Percentiles rank a stretch among this genome's conserved stretches.
phyloP scores from a whole-genome alignment of 116 monocot genomes.

The Posidonia oceanica region DNA sequence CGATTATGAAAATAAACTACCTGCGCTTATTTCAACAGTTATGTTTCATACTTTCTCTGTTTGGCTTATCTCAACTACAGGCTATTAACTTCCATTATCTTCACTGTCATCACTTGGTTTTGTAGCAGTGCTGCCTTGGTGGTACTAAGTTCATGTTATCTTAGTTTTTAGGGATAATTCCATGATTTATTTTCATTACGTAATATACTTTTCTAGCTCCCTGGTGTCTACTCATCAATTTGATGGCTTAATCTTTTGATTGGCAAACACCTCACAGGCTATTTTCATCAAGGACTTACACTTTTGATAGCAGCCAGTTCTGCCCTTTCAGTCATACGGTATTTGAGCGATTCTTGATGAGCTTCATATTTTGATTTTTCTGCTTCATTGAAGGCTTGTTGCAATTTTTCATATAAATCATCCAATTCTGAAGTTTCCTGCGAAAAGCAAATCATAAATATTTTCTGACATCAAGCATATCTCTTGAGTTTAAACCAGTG shows the following conservation, averaged over 20 bases:
- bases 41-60: no score
- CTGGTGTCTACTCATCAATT: not conserved
- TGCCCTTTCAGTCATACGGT: constrained; percentile 2
- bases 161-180: not conserved
- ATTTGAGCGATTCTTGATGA: not conserved
- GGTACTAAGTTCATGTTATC: not conserved
- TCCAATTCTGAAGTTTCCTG: constrained; percentile 3
- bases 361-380: constrained; percentile 5
- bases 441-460: not conserved
- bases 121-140: not conserved
- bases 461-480: not conserved
- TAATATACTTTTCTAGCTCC: not conserved
- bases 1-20: not conserved
- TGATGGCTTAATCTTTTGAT: not conserved
- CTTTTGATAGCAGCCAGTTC: not conserved
- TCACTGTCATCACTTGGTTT: not conserved
- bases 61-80: not conserved
- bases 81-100: not conserved
- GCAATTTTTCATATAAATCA: constrained; percentile 6
- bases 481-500: no score
- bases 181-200: not conserved
- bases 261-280: not conserved
- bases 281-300: not conserved
- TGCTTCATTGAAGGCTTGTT: constrained; percentile 7
- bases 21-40: not conserved